Conservation (phyloP, 73 alveolate species). For the Chromera velia region DNA sequence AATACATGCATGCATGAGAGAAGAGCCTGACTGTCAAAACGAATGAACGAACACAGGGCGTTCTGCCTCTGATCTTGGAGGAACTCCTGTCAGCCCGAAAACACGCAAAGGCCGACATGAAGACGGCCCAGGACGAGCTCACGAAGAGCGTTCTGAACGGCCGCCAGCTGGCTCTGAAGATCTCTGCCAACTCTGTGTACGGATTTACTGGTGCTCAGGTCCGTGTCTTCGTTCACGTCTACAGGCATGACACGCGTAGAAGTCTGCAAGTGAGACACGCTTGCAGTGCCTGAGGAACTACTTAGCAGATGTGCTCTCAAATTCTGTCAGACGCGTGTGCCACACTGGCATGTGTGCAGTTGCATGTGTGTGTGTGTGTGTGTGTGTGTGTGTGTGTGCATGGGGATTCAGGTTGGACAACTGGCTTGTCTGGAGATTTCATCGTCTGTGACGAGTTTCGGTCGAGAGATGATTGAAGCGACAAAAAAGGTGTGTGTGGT, state of each 20-base stretch:
- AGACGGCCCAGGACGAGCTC: constrained; percentile 23
- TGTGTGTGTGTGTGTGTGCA: constrained; percentile 91
- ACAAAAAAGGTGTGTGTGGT: constrained; percentile 58
- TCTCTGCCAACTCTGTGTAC: constrained; percentile 97
- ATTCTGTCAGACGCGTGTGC: no score
- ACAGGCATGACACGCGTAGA: no score
- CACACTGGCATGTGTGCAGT: background rate
- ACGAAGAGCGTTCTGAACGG: constrained; percentile 90
- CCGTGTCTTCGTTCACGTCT: constrained; percentile 52
- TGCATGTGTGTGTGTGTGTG: background rate
- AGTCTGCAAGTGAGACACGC: no score
- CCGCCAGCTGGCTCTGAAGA: constrained; percentile 94
- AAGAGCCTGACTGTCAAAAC: no score
- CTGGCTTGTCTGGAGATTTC: constrained; percentile 97
- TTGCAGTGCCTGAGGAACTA: no score
- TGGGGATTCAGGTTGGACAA: constrained; percentile 97
- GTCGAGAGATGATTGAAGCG: constrained; percentile 74
- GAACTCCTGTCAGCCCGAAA: constrained; percentile 96
- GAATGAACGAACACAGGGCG: no score
- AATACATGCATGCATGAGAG: no score
- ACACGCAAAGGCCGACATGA: constrained; percentile 35
- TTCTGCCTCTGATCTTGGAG: constrained; percentile 88
- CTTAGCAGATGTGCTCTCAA: no score
- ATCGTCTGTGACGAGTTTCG: constrained; percentile 77
- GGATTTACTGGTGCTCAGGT: constrained; percentile 99